Base-by-base conservation (phyloP, 805 yeast genomes). In the Lipomyces japonicus region DNA sequence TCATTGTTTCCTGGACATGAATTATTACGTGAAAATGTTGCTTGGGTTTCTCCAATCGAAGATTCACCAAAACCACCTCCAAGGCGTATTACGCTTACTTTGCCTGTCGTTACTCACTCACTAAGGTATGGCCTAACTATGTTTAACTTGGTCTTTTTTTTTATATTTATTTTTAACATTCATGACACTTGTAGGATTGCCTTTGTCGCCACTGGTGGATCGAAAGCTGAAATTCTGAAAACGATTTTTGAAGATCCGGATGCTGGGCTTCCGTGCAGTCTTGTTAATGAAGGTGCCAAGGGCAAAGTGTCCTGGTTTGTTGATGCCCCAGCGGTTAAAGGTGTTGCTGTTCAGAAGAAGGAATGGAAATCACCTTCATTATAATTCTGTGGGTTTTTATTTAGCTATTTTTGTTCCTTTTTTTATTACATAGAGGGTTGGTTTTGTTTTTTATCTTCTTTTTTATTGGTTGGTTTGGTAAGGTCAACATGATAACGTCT, bases 221-320 rank as follows among this genome's bases (percentile, higher is more conserved):
- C 95, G 22, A 91, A 91, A 70, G 96, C 96, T 2, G 95, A 95
- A 2, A 82, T 91, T 46, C 78, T 91, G 65, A 82, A 87, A 65
- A 86, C 84, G 10, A 90, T 91, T 50, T 85, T 91, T 88, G 97
- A 91, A 71, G 79, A 96, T 65, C 97, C 97, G 2, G 97, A 93
- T 65, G 89, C 89, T 72, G 96, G 96, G 1, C 76, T 91, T 52
- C 98, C 98, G 32, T 85, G 93, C 54, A 82, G 93, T 53, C 84
- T 91, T 51, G 96, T 91, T 48, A 90, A 90, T 65, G 97, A 89
- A 69, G 86, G 86, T 26, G 95, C 96, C n/a, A 96, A 95, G 1
- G 97, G 97, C 14, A 84, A 85, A 69, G 96, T 91, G 3, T 80
- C 90, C 5, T 91, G 98, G 98, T 91, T 91, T 72, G 97, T 91